Evolutionary conservation across 2,329 filamentous ascomycete species (phyloP).

Genomic region (Talaromyces sp.): DNA sequence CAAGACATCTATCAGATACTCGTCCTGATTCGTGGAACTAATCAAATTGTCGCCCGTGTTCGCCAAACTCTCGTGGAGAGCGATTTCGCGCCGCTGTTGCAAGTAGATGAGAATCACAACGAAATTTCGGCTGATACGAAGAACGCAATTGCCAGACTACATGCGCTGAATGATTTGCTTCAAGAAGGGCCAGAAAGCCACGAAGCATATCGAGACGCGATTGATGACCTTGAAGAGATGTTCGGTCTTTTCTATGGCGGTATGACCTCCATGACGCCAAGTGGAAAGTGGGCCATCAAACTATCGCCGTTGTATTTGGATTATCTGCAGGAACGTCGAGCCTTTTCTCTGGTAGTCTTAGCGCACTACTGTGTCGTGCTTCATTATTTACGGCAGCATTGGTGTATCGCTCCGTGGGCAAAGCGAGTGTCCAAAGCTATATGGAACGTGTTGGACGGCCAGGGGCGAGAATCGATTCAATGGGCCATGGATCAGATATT

Average conservation of each 20-base stretch:
- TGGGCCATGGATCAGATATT: conserved; percentile 33
- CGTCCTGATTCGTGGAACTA: conserved; percentile 34
- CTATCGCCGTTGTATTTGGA: conserved; percentile 35
- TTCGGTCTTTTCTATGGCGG: conserved; percentile 23
- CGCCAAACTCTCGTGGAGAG: conserved; percentile 25
- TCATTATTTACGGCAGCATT: conserved; percentile 55
- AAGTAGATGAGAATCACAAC: conserved; percentile 24
- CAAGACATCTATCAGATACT: conserved; percentile 34
- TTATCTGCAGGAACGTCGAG: conserved; percentile 35
- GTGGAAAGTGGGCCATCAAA: conserved; percentile 38
- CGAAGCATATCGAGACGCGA: conserved; percentile 24
- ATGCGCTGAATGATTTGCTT: conserved; percentile 27
- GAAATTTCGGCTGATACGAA: conserved; percentile 24
- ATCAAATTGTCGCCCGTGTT: conserved; percentile 31
- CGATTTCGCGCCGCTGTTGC: conserved; percentile 29
- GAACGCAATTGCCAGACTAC: conserved; percentile 23
- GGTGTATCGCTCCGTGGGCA: conserved; percentile 67
- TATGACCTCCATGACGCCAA: conserved; percentile 51
- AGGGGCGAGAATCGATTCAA: conserved; percentile 30
- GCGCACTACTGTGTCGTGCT: conserved; percentile 60
- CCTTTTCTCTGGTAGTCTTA: conserved; percentile 54
- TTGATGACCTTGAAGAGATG: conserved; percentile 29
- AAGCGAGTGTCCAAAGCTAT: conserved; percentile 64
- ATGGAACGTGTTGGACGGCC: conserved; percentile 31
- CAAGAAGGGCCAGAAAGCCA: conserved; percentile 25